These are phyloP conservation scores for Musa itinerans DNA, from an alignment of 176 grass and related monocot genomes.

Conservation along the genomic window DNA sequence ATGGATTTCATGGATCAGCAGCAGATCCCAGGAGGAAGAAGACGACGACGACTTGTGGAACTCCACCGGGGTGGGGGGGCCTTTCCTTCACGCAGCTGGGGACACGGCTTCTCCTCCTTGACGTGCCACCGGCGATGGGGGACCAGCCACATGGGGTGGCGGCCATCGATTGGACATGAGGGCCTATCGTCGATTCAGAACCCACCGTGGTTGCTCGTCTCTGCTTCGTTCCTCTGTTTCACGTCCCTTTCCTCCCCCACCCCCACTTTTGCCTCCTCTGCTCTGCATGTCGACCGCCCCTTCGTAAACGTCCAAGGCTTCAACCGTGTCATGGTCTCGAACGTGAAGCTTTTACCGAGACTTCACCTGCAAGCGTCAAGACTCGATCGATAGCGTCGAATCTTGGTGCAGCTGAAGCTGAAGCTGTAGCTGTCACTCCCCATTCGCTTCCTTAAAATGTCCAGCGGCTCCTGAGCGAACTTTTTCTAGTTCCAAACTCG, in stretches of 20 bases:
- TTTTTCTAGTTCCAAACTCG: too few relatives aligned
- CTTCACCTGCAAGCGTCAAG: too few relatives aligned
- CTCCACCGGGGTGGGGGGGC: not conserved
- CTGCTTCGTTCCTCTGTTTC: not conserved
- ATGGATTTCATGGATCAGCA: too few relatives aligned
- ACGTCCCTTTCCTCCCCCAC: not conserved
- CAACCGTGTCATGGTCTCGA: too few relatives aligned
- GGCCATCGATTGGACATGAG: not conserved
- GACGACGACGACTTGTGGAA: not conserved
- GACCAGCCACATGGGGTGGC: constrained; percentile 6
- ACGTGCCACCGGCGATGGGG: constrained; percentile 3
- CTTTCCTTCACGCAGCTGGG: not conserved
- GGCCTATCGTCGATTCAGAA: constrained; percentile 8
- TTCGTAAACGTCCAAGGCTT: not conserved
- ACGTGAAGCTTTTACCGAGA: not conserved
- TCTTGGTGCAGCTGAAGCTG: too few relatives aligned
- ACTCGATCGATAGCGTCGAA: too few relatives aligned
- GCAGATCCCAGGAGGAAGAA: too few relatives aligned
- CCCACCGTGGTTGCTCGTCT: constrained; percentile 14
- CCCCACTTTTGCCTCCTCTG: not conserved
- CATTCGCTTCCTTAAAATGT: too few relatives aligned
- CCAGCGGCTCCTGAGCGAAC: too few relatives aligned
- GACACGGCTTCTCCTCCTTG: not conserved
- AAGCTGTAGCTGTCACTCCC: too few relatives aligned
- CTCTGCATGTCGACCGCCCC: not conserved